Percentiles rank a stretch among this genome's conserved stretches.
phyloP scores from a whole-genome alignment of 257 asterid species.

The Marsdenia floribunda region DNA sequence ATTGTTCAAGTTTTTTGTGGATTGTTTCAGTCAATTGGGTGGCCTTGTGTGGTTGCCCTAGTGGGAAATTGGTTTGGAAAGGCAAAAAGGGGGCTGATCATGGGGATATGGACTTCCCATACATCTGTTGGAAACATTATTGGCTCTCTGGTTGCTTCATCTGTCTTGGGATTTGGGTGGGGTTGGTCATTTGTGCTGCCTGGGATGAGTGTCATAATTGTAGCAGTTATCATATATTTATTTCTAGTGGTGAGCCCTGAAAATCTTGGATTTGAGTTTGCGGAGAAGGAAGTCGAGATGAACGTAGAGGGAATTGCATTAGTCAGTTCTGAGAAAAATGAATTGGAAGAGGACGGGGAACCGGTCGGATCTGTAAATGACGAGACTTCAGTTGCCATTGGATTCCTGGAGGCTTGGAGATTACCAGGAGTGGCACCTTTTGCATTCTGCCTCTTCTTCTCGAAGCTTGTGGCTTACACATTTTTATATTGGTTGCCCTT shows the following conservation, averaged over 20 bases:
- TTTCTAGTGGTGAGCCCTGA: slow-evolving; percentile 78
- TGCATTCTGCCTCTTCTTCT: slow-evolving; percentile 84
- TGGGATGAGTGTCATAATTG: slow-evolving; percentile 48
- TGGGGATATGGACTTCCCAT: slow-evolving; percentile 92
- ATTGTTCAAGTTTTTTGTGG: slow-evolving; percentile 76
- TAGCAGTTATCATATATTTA: slow-evolving; percentile 42
- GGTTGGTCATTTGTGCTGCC: slow-evolving; percentile 95
- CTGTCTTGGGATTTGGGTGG: slow-evolving; percentile 81
- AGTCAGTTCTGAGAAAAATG: slow-evolving; percentile 41
- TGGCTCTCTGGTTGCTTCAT: slow-evolving; percentile 86
- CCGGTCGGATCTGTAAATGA: slow-evolving; percentile 26
- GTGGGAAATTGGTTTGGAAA: slow-evolving; percentile 92
- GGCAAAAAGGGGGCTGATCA: slow-evolving; percentile 76
- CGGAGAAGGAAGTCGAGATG: slow-evolving; percentile 48
- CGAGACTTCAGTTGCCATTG: slow-evolving; percentile 55
- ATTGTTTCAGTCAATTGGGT: slow-evolving; percentile 83
- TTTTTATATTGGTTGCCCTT: slow-evolving; percentile 97
- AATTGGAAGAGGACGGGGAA: slow-evolving; percentile 28
- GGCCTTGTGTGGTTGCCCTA: slow-evolving; percentile 95
- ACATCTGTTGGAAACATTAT: slow-evolving; percentile 79
- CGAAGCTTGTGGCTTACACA: slow-evolving; percentile 95
- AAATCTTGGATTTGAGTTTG: slow-evolving; percentile 48
- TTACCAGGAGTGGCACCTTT: slow-evolving; percentile 78
- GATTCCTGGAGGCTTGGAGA: slow-evolving; percentile 88
- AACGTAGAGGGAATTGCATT: slow-evolving; percentile 63